Base-by-base conservation (phyloP, 2,329 filamentous ascomycete genomes). In the Daldinia eschscholtzii region DNA sequence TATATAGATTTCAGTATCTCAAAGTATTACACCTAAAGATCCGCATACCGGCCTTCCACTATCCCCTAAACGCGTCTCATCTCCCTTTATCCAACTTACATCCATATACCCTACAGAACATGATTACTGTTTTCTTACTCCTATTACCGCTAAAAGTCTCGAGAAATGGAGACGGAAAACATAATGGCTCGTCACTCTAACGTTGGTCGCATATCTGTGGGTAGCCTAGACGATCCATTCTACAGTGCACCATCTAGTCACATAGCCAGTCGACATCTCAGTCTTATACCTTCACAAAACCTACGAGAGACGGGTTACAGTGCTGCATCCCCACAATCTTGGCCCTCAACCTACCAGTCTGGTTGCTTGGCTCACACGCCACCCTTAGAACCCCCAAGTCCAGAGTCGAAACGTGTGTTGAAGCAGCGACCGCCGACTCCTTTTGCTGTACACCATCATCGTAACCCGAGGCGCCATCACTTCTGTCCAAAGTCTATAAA, bases 201-300 rank as follows among this genome's bases (percentile, higher is more conserved):
- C 15, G 30, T 52, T 23, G 39, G 61, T 52, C 70, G 68, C 35
- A 42, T 41, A 5, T 70, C 72, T 3, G 28, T 57, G 33, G 39
- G 41, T 35, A 71, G 68, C 48, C n/a, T 73, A 18, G 73, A 72
- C 18, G 71, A 76, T 23, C 61, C 67, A 18, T 76, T 77, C 63
- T 74, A 73, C 66, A 75, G 73, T 37, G 74, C 76, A 30, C 70
- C 61, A 6, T 70, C 75, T 5, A 77, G 69, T 37, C 73, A 65
- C 4, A 46, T 69, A 23, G 53, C 55, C n/a, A 76, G 72, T 28
- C 72, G 68, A 33, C 70, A 72, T 52, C 69, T 68, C 44, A 76
- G 73, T 23, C 53, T 72, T 37, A 57, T 64, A 28, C 33, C 67
- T 30, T 57, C 70, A 15, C 65, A 67, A 23, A 55, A 62, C 4